Percentiles rank a stretch among this genome's conserved stretches.
Evolutionary conservation across 768 basidiomycete genomes (phyloP).

Genomic region (Lentinula detonsa): DNA sequence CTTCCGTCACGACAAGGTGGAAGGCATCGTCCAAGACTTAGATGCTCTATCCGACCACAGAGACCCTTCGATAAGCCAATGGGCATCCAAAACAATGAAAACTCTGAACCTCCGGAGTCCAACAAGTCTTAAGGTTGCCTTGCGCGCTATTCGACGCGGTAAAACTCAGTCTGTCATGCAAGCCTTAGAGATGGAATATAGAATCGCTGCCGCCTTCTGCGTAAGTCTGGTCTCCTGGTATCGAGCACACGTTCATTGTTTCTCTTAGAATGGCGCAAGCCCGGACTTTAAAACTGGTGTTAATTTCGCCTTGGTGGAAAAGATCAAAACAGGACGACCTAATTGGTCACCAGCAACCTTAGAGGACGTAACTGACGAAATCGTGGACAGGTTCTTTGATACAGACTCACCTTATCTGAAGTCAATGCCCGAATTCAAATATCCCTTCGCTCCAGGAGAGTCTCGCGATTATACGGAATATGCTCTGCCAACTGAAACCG

Average conservation of each 20-base stretch:
- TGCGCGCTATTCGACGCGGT: constrained; percentile 74
- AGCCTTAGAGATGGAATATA: constrained; percentile 78
- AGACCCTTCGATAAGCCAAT: constrained; percentile 46
- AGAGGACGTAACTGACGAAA: constrained; percentile 50
- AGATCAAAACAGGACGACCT: constrained; percentile 40
- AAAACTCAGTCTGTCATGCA: constrained; percentile 53
- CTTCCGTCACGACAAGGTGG: constrained; percentile 68
- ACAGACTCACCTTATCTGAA: constrained; percentile 40
- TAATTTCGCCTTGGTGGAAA: constrained; percentile 50
- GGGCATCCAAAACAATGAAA: constrained; percentile 70
- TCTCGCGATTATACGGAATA: constrained; percentile 19
- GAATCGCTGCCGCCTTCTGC: constrained; percentile 84
- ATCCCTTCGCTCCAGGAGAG: constrained; percentile 23
- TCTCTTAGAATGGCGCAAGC: constrained; percentile 60
- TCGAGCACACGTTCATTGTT: constrained; percentile 9
- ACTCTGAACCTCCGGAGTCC: constrained; percentile 72
- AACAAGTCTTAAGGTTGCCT: constrained; percentile 87
- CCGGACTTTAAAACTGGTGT: constrained; percentile 85
- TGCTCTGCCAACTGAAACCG: constrained; percentile 73
- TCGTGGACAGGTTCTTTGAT: constrained; percentile 67
- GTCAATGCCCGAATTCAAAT: constrained; percentile 36
- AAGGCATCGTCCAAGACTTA: constrained; percentile 61
- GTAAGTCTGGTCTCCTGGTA: constrained; percentile 43
- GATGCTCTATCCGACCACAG: constrained; percentile 30
- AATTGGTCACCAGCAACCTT: constrained; percentile 67